Evolutionary conservation across 169 alveolate genomes (phyloP).

Genomic region (Plasmodium vivax): DNA sequence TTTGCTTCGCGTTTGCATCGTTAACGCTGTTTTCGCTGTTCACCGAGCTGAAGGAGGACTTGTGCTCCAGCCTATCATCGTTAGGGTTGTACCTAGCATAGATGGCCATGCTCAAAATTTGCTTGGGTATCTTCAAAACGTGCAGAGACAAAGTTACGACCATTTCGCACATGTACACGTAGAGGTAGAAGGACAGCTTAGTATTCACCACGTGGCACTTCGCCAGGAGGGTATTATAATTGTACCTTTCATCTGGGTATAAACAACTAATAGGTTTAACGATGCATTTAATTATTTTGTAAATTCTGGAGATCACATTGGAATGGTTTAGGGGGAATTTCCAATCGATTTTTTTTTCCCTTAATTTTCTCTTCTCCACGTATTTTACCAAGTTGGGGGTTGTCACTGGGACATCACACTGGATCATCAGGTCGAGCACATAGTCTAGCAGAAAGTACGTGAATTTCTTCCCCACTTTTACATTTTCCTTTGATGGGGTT

Average conservation of each 20-base stretch:
- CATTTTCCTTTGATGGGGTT: slow-evolving; percentile 33
- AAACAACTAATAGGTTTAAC: slow-evolving; percentile 47
- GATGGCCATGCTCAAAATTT: slow-evolving; percentile 13
- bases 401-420: slow-evolving; percentile 32
- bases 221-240: slow-evolving; percentile 14
- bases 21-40: slow-evolving; percentile 6
- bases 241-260: slow-evolving; percentile 73
- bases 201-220: slow-evolving; percentile 63
- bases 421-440: slow-evolving; percentile 39
- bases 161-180: slow-evolving; percentile 40
- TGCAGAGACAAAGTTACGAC: slow-evolving; percentile 38
- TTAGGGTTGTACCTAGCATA: slow-evolving; percentile 8
- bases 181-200: slow-evolving; percentile 36
- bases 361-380: slow-evolving; percentile 50
- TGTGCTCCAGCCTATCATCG: slow-evolving; percentile 19
- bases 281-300: slow-evolving; percentile 39
- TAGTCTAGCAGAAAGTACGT: slow-evolving; percentile 32
- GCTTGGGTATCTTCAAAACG: slow-evolving; percentile 35
- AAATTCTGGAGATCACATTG: slow-evolving; percentile 47
- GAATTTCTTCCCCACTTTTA: slow-evolving; percentile 45
- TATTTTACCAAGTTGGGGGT: slow-evolving; percentile 51
- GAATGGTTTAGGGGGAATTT: slow-evolving; percentile 52
- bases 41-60: neutral
- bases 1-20: neutral
- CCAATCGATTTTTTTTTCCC: slow-evolving; percentile 12